Evolutionary conservation across 2,329 filamentous ascomycete species (phyloP).

Genomic region (Penicillium brasilianum): DNA sequence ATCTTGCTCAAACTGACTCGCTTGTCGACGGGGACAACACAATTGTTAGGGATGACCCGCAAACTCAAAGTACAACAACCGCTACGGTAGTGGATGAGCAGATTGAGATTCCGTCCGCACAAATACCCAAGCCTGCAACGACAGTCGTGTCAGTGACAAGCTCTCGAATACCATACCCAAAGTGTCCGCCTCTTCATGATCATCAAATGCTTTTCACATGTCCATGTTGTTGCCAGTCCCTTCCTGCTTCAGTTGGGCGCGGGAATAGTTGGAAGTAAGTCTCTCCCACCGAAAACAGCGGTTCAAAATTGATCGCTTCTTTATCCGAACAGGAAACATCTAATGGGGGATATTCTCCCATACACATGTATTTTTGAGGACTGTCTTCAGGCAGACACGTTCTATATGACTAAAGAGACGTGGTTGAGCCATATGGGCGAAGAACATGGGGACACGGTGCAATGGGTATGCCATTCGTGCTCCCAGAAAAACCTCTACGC

Average conservation of each 20-base stretch:
- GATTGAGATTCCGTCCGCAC: neutral
- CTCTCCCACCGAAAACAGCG: neutral
- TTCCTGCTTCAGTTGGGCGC: neutral
- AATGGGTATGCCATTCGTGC: conserved; percentile 1
- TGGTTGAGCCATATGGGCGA: neutral
- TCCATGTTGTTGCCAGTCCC: neutral
- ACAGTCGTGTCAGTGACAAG: neutral
- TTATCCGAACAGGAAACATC: neutral
- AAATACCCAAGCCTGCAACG: neutral
- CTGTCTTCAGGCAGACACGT: neutral
- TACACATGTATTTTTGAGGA: neutral
- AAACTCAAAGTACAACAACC: neutral
- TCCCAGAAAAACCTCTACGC: neutral
- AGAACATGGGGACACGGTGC: neutral
- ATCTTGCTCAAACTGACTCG: neutral
- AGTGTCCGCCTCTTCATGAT: neutral
- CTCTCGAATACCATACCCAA: neutral
- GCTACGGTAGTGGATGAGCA: neutral
- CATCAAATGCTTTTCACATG: neutral
- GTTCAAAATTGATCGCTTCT: neutral
- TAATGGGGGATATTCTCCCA: neutral
- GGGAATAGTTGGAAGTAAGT: neutral
- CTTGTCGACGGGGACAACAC: neutral
- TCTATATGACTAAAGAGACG: neutral
- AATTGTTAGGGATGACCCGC: neutral